These are phyloP conservation scores for Apostasia shenzhenica DNA, from an alignment of 106 monocot genomes.

Conservation along the genomic window DNA sequence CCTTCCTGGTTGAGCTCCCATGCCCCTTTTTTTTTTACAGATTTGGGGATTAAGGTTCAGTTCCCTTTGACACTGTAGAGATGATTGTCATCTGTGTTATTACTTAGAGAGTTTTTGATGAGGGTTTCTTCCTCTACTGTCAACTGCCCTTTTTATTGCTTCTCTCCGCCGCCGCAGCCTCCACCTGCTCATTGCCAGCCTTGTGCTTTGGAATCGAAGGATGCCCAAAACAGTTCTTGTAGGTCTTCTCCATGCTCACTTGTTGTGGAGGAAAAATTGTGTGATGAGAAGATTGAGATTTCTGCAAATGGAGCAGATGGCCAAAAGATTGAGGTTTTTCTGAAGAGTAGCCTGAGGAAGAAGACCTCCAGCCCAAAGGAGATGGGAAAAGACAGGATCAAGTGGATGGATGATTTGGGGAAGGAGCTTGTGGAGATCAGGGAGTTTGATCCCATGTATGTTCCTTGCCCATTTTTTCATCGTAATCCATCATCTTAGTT, in stretches of 20 bases:
- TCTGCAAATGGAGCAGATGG: constrained; percentile 7
- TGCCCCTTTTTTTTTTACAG: too few species aligned
- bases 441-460: constrained; percentile 49
- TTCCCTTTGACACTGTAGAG: not conserved
- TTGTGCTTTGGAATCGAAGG: not conserved
- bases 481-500: not conserved
- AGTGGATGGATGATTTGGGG: constrained; percentile 61
- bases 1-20: too few species aligned
- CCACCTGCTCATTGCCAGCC: not conserved
- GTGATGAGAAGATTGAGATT: constrained; percentile 23
- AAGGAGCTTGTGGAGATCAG: constrained; percentile 55
- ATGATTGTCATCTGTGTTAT: not conserved
- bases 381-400: constrained; percentile 28
- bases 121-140: not conserved
- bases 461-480: not conserved
- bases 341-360: constrained; percentile 53
- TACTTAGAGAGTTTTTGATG: constrained; percentile 2
- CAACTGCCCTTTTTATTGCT: constrained; percentile 7
- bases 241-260: not conserved
- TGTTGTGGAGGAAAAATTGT: not conserved
- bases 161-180: not conserved
- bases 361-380: constrained; percentile 4
- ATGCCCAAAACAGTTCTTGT: not conserved
- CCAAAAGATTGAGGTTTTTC: constrained; percentile 17
- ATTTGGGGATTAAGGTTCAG: not conserved